Conservation (phyloP, 2,329 filamentous ascomycete species). For the Aspergillus sp. region DNA sequence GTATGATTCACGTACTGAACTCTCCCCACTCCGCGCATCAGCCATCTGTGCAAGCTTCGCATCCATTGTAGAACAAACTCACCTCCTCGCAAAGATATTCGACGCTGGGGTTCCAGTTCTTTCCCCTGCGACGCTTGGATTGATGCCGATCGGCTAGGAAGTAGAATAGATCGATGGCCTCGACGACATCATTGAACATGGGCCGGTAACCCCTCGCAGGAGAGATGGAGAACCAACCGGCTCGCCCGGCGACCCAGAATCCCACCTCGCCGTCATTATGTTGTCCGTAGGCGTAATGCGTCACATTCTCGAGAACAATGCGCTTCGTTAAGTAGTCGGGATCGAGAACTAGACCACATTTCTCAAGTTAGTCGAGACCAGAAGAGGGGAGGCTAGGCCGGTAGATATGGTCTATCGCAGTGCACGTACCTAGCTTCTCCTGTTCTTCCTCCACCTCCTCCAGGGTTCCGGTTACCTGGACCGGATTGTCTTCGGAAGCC, state of each 20-base stretch:
- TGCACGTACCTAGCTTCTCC: constrained; percentile 39
- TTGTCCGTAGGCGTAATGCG: constrained; percentile 50
- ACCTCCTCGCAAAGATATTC: constrained; percentile 44
- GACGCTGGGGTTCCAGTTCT: constrained; percentile 35
- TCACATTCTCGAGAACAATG: constrained; percentile 50
- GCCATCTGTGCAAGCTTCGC: not conserved
- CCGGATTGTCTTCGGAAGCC: constrained; percentile 54
- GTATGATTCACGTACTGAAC: constrained; percentile 44
- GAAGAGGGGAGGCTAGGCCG: not conserved
- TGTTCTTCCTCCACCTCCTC: constrained; percentile 47
- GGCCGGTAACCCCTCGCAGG: constrained; percentile 54
- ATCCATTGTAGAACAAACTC: constrained; percentile 10
- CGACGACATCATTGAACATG: constrained; percentile 56
- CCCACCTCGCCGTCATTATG: constrained; percentile 56
- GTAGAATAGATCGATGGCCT: constrained; percentile 61
- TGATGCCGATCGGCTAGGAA: constrained; percentile 60
- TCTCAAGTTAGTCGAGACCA: not conserved
- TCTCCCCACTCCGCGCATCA: constrained; percentile 6
- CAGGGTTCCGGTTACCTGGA: constrained; percentile 56
- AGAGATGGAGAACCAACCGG: constrained; percentile 62
- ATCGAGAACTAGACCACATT: constrained; percentile 33
- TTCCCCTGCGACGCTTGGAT: constrained; percentile 36
- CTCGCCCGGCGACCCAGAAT: constrained; percentile 62
- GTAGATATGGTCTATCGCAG: too few relatives aligned
- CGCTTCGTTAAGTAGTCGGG: constrained; percentile 41